Conservation (phyloP, 2,329 filamentous ascomycete genomes). For the Macrophomina tecta region DNA sequence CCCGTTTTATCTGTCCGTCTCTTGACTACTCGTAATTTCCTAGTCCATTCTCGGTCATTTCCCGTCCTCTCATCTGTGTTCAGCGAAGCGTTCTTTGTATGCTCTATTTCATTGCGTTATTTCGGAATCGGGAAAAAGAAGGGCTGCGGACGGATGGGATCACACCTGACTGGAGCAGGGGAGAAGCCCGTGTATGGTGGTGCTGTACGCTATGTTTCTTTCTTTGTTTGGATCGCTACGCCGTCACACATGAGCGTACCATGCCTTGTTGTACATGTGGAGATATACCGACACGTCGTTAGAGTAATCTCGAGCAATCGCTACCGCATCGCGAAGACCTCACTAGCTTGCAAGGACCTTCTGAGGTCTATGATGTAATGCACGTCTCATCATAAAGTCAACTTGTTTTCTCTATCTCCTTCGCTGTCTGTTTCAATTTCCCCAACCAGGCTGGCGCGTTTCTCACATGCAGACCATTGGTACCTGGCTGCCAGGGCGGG, state of each 20-base stretch:
- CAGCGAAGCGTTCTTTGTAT: constrained; percentile 22
- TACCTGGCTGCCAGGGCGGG: constrained; percentile 16
- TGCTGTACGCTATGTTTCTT: constrained; percentile 24
- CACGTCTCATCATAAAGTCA: constrained; percentile 12
- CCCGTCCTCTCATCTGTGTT: neutral
- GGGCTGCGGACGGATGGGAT: neutral
- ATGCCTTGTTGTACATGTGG: constrained; percentile 11
- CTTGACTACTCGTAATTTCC: constrained; percentile 17
- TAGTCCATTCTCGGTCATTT: constrained; percentile 13
- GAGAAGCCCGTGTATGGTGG: constrained; percentile 16
- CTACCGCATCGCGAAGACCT: constrained; percentile 4
- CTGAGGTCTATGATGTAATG: constrained; percentile 12
- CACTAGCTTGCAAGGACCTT: constrained; percentile 9
- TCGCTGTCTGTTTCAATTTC: constrained; percentile 3
- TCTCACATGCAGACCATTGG: neutral
- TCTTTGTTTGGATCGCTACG: constrained; percentile 14
- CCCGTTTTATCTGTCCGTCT: constrained; percentile 11
- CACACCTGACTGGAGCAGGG: constrained; percentile 22
- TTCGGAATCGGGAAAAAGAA: constrained; percentile 11
- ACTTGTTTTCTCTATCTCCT: constrained; percentile 5
- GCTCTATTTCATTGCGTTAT: constrained; percentile 6
- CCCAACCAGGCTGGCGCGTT: neutral
- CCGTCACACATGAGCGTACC: constrained; percentile 19
- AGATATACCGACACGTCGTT: constrained; percentile 22
- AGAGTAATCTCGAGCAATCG: constrained; percentile 25